phyloP scores from a whole-genome alignment of 495 filamentous ascomycete species.

The Bryoglossum gracile region DNA sequence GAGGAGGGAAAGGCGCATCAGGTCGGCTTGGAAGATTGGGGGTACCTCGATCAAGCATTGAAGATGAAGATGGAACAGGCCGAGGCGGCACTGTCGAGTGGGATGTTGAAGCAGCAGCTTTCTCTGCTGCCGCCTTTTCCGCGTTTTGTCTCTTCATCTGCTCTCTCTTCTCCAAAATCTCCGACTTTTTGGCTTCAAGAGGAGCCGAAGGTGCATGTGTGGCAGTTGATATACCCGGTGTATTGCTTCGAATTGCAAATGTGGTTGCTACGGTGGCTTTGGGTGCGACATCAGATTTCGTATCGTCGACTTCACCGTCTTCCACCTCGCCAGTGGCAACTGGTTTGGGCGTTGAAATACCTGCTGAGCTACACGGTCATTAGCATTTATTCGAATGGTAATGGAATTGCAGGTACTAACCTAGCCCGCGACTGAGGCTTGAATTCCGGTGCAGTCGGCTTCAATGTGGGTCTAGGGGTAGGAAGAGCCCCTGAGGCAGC shows the following conservation, averaged over 20 bases:
- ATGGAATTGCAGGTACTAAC: constrained; percentile 23
- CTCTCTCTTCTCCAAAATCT: constrained; percentile 25
- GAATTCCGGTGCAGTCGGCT: constrained; percentile 39
- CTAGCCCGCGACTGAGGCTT: constrained; percentile 28
- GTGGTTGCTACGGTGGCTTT: constrained; percentile 28
- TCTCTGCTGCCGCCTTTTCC: constrained; percentile 26
- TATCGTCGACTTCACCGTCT: constrained; percentile 73
- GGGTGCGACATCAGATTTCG: constrained; percentile 31
- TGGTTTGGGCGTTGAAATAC: constrained; percentile 30
- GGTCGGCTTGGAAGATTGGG: constrained; percentile 21
- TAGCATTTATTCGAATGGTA: constrained; percentile 7
- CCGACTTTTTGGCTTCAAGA: constrained; percentile 31
- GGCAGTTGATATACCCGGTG: constrained; percentile 20
- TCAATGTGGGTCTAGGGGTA: constrained; percentile 17
- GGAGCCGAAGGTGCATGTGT: constrained; percentile 17
- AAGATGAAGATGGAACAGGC: constrained; percentile 20
- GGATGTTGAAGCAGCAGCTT: constrained; percentile 19
- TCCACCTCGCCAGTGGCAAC: constrained; percentile 52
- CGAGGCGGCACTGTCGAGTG: constrained; percentile 21
- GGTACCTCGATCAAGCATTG: constrained; percentile 15
- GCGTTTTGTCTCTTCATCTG: constrained; percentile 30
- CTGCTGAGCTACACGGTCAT: constrained; percentile 13
- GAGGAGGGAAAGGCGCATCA: constrained; percentile 23
- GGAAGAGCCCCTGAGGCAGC: not conserved
- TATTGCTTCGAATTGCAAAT: not conserved